phyloP scores from a whole-genome alignment of 805 yeast species.

The Pichia ethanolica region DNA sequence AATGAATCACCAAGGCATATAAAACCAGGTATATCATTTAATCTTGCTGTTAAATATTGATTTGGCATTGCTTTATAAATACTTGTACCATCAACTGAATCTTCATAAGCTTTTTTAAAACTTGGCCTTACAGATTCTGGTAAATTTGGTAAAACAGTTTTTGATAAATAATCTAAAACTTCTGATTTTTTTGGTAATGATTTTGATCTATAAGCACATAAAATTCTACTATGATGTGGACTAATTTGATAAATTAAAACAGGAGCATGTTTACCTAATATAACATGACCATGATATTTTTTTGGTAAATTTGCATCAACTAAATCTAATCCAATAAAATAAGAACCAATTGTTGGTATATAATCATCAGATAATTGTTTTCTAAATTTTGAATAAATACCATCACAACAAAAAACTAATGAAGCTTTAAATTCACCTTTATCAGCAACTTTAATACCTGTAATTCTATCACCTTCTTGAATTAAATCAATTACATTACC shows the following conservation, averaged over 20 bases:
- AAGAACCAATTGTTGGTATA: slow-evolving; percentile 66
- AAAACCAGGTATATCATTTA: slow-evolving; percentile 65
- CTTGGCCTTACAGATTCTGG: slow-evolving; percentile 64
- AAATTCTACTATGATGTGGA: slow-evolving; percentile 72
- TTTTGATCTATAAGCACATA: slow-evolving; percentile 75
- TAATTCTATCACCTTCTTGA: slow-evolving; percentile 47
- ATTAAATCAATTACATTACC: slow-evolving; percentile 74
- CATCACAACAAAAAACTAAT: slow-evolving; percentile 79
- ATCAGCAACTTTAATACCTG: slow-evolving; percentile 62
- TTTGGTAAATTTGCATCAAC: slow-evolving; percentile 69
- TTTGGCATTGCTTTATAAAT: slow-evolving; percentile 87
- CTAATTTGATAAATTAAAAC: slow-evolving; percentile 83
- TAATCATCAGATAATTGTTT: slow-evolving; percentile 55
- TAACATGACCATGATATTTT: slow-evolving; percentile 80
- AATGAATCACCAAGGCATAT: slow-evolving; percentile 86
- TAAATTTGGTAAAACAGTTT: slow-evolving; percentile 56
- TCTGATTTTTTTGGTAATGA: slow-evolving; percentile 60
- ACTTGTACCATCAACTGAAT: slow-evolving; percentile 27
- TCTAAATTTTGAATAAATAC: slow-evolving; percentile 89
- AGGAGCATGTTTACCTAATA: slow-evolving; percentile 82
- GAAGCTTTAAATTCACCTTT: slow-evolving; percentile 46
- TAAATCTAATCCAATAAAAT: slow-evolving; percentile 79
- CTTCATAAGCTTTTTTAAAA: slow-evolving; percentile 52
- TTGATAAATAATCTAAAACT: slow-evolving; percentile 50
- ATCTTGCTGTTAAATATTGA: slow-evolving; percentile 75